A percentile compares a stretch with the other conserved stretches of the same genome.
phyloP scores from a whole-genome alignment of 2,329 filamentous ascomycete species.

The Onygenales sp. region DNA sequence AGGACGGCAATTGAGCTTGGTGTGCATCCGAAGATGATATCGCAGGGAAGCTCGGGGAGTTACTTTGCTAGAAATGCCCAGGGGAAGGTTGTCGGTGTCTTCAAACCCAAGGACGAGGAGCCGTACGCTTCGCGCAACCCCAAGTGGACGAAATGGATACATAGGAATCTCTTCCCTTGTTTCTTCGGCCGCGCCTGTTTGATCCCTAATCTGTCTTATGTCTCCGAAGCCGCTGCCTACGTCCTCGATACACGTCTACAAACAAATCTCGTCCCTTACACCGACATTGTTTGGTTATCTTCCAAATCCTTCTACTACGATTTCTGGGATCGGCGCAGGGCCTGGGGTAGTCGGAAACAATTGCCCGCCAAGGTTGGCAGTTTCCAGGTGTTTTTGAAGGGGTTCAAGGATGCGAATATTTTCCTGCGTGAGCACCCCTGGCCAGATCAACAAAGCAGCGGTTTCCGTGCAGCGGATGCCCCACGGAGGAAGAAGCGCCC shows the following conservation, averaged over 20 bases:
- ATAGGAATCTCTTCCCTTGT: slow-evolving; percentile 92
- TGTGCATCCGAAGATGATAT: slow-evolving; percentile 89
- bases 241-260: slow-evolving; percentile 83
- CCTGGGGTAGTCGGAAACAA: slow-evolving; percentile 75
- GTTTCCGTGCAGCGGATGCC: slow-evolving; percentile 59
- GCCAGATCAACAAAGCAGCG: slow-evolving; percentile 73
- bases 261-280: slow-evolving; percentile 91
- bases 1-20: slow-evolving; percentile 79
- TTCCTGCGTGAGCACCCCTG: slow-evolving; percentile 93
- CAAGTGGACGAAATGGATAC: slow-evolving; percentile 99
- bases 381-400: slow-evolving; percentile 95
- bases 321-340: slow-evolving; percentile 87
- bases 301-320: slow-evolving; percentile 98
- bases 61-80: slow-evolving; percentile 91
- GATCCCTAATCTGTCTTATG: slow-evolving; percentile 94
- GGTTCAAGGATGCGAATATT: slow-evolving; percentile 92
- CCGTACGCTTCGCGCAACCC: slow-evolving; percentile 94
- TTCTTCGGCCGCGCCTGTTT: slow-evolving; percentile 92
- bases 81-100: slow-evolving; percentile 92
- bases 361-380: slow-evolving; percentile 87
- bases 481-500: slow-evolving; percentile 58
- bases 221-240: slow-evolving; percentile 95
- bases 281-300: slow-evolving; percentile 84
- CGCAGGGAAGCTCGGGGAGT: slow-evolving; percentile 92
- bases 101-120: slow-evolving; percentile 98